These are phyloP conservation scores for Scutellaria galericulata DNA, from an alignment of 257 asterid genomes.

Conservation along the genomic window DNA sequence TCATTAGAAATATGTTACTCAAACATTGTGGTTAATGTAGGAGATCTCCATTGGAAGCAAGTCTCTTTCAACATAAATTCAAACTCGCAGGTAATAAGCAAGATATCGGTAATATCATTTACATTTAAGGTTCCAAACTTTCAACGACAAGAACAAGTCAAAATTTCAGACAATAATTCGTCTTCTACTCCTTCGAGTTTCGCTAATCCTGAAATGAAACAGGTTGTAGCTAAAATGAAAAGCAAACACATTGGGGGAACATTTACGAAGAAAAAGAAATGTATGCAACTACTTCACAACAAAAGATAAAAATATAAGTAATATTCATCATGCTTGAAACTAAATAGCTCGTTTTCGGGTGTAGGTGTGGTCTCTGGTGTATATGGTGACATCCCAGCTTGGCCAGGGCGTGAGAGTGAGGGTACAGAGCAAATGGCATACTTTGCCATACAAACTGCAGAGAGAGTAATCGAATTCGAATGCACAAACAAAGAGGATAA, in stretches of 20 bases:
- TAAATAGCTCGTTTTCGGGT: conserved; percentile 10
- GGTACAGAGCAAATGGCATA: conserved; percentile 60
- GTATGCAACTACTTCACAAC: conserved; percentile 44
- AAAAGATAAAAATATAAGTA: conserved; percentile 15
- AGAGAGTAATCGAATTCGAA: conserved; percentile 77
- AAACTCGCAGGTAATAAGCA: conserved; percentile 57
- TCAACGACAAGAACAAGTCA: no score
- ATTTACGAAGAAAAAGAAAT: conserved; percentile 91
- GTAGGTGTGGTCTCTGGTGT: conserved; percentile 66
- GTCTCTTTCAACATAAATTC: conserved; percentile 75
- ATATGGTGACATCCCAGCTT: conserved; percentile 61
- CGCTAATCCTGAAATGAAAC: conserved; percentile 42
- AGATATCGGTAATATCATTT: neutral
- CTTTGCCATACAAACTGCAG: conserved; percentile 77
- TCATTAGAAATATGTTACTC: neutral
- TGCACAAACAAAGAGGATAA: conserved; percentile 72
- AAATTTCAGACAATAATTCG: neutral
- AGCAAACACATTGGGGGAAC: conserved; percentile 93
- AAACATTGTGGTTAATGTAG: conserved; percentile 46
- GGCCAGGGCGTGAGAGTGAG: conserved; percentile 75
- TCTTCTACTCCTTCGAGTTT: neutral
- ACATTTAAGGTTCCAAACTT: neutral
- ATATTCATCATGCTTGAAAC: conserved; percentile 1
- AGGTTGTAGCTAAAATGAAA: conserved; percentile 85
- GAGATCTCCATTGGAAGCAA: conserved; percentile 91